Evolutionary conservation across 2,329 filamentous ascomycete species (phyloP), one percentile per base, ranked within the genome.

Genomic region (Diaporthe destruens): DNA sequence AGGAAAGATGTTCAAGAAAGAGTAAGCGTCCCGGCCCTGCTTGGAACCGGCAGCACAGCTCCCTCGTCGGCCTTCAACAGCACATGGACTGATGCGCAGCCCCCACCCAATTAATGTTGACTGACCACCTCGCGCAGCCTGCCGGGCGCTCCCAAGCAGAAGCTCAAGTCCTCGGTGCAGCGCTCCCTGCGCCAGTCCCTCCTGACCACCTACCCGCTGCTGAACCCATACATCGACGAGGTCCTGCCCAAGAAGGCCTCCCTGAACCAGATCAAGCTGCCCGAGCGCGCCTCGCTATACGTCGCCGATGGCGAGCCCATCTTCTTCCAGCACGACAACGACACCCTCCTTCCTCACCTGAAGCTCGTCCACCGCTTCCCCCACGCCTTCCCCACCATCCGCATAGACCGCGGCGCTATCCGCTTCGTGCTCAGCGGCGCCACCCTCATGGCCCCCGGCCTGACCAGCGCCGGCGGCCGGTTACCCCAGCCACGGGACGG

Each of bases 161-260:
- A 98, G 87, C 94, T 98, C 84, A 99, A 98, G 86, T 98, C 96
- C 76, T 98, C 95, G 32, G 94, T 94, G 71, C 95, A 98, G 86
- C 94, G 96, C 80, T 90, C 87, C 76, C 92, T 99, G 78, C 94
- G 96, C 77, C 88, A 92, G 79, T 94, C 94, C 79, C 89, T 98
- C 76, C 86, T 96, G 76, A 88, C 94, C 73, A 93, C 93, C 69
- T 98, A 97, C 84, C 96, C 96, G 3, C 89, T 94, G 67, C 92
- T 98, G 67, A 90, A 91, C 77, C 93, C 94, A 0, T 90, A 94
- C 84, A 97, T 98, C 83, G 96, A 99, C 82, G 94, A 97, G 82
- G 91, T 98, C 78, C 88, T 99, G 76, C 96, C 96, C 66, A 98
- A 98, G 85, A 99, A 98, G 83, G 91, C 93, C 73, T 94, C 96